These are phyloP conservation scores for Prunus yedoensis DNA, from an alignment of 331 rosid genomes.

Conservation along the genomic window DNA sequence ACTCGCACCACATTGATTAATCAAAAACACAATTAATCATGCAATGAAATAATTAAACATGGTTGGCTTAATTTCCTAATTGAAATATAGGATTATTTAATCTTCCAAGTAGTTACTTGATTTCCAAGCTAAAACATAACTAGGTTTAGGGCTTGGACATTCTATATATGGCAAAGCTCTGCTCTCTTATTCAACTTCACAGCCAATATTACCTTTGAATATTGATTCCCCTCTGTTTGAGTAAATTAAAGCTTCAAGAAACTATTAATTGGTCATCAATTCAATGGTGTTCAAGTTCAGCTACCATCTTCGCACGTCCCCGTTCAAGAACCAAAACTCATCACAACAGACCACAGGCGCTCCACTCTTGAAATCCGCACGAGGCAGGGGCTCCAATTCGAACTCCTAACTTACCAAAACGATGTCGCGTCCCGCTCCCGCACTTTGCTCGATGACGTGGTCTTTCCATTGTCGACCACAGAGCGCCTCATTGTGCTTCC, in stretches of 20 bases:
- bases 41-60: neutral
- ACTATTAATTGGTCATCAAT: neutral
- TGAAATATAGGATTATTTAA: neutral
- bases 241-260: no score
- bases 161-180: no score
- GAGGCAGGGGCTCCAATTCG: neutral
- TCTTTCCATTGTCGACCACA: neutral
- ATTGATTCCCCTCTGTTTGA: no score
- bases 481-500: neutral
- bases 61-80: neutral
- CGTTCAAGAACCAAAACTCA: neutral
- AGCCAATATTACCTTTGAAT: no score
- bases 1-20: no score
- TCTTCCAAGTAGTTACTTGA: neutral
- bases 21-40: no score
- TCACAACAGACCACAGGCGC: neutral
- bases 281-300: neutral
- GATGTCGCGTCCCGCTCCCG: neutral
- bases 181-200: no score
- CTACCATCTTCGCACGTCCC: neutral
- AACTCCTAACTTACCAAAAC: conserved; percentile 4
- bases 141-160: no score
- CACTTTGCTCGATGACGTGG: neutral
- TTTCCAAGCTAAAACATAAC: neutral
- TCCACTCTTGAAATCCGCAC: conserved; percentile 1